A percentile compares a stretch with the other conserved stretches of the same genome.
Conservation (phyloP, 345 rosid species). For the Raphanus raphanistrum region DNA sequence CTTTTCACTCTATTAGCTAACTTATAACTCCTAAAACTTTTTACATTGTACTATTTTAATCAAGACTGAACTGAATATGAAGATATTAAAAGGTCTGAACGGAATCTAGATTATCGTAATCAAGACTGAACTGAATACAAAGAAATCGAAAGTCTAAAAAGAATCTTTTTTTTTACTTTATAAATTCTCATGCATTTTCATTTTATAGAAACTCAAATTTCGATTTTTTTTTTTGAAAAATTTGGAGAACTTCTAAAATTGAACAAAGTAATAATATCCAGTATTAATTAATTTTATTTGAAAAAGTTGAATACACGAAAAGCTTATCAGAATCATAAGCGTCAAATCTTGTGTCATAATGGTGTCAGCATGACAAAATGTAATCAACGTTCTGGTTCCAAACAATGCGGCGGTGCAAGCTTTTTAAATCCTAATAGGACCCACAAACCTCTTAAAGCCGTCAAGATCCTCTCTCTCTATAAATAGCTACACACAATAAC, state of each 20-base stretch:
- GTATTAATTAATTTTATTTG: background rate
- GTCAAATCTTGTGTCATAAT: slow-evolving; percentile 43
- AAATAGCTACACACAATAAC: slow-evolving; percentile 23
- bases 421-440: slow-evolving; percentile 32
- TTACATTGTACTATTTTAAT: background rate
- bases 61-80: background rate
- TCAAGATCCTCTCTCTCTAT: slow-evolving; percentile 25
- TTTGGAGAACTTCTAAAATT: background rate
- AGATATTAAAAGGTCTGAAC: background rate
- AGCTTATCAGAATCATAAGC: background rate
- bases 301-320: background rate
- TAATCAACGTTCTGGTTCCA: slow-evolving; percentile 45
- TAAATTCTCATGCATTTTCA: background rate
- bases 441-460: slow-evolving; percentile 1
- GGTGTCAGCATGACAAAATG: slow-evolving; percentile 53
- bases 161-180: background rate
- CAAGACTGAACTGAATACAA: background rate
- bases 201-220: too few relatives aligned
- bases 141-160: background rate
- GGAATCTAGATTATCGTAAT: background rate
- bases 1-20: slow-evolving; percentile 7
- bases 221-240: background rate
- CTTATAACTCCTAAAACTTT: background rate
- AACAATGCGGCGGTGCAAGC: slow-evolving; percentile 35
- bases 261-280: background rate